Base-by-base conservation (phyloP, 2,329 filamentous ascomycete genomes). In the Exophiala spinifera region DNA sequence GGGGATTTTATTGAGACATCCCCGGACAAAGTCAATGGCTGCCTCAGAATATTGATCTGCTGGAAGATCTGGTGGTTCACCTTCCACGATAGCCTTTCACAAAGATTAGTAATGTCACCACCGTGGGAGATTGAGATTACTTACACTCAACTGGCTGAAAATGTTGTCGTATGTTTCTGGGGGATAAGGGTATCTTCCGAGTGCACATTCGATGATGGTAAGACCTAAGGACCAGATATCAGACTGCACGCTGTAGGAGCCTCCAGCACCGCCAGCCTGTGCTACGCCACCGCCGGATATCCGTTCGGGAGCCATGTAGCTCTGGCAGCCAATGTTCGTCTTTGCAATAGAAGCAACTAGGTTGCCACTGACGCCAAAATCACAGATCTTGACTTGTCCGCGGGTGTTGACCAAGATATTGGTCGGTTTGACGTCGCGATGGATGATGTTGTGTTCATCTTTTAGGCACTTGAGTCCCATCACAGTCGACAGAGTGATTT, bases 371-470 rank as follows among this genome's bases (percentile, higher is more conserved):
- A 99, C 94, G 53, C 94, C 94, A 70, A 99, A 99, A 72, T 99
- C 94, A 72, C 94, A 99, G 54, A 99, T 96, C 74, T 99, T 99
- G 76, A 97, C 81, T 67, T 96, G 91, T 1, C 94, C 94, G 39
- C 81, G 81, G 1, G 86, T 88, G 72, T 97, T 99, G 70, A 90
- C 84, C 1, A 99, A 79, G 56, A 99, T 96, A 66, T 99, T 99
- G n/a, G 94, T 99, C 1, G 94, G 94, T 72, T 99, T 99, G 61
- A 99, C 94, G 68, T 99, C 94, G 61, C 94, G 87, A 70, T 99
- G 94, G 62, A 99, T 99, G 72, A 99, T 99, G 73, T 96, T 97
- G 76, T 99, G 94, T 58, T 96, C 91, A 59, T 99, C 94, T 71
- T 99, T 99, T 57, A 99, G 75, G 17, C 86, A 85, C 75, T 95